Base-by-base conservation (phyloP, 257 asterid genomes). In the Jacaranda mimosifolia region DNA sequence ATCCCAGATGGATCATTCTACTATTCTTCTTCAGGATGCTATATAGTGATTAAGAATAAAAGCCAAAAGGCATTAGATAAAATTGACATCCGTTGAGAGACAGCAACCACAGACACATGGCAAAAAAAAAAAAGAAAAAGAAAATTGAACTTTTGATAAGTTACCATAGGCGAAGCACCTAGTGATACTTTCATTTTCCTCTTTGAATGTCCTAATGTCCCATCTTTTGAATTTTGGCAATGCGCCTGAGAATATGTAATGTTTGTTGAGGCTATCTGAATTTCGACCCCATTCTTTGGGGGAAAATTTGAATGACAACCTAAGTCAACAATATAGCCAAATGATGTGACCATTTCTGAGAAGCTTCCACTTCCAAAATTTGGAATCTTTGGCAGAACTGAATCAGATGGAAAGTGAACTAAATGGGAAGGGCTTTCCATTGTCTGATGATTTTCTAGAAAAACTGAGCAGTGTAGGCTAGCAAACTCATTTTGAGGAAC, bases 21-120 rank as follows among this genome's bases (percentile, higher is more conserved):
- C 78, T 85, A 79, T 65, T 85, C 91, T 63, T 82, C 86, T 78
- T 92, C 96, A 77, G 48, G 83, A 79, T 77, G 88, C 97, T 90
- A 67, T 83, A 79, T 13, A 49, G 43, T 35, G 63, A 6, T 67
- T 17, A 38, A 78, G 36, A 71, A 63, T 8, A 5, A 21, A 74
- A 74, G 75, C 19, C 58, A 55, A 66, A 58, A 57, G 35, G 52
- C 21, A 74, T 18, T 69, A 26, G 21, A 51, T 70, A 43, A 63
- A 12, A 56, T 21, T 32, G 45, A 46, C 68, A 53, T 48, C 60
- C 59, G 1, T 63, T 55, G 57, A 45, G n/a, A 39, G 17, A 38
- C 32, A 74, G 32, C 70, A 72, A 26, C 32, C 18, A 46, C 42
- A 35, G 32, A 9, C 59, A 77, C 43, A 71, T 52, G 52, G 42